phyloP scores from a whole-genome alignment of 192 early-diverging fungal species.

The Backusella luteola region DNA sequence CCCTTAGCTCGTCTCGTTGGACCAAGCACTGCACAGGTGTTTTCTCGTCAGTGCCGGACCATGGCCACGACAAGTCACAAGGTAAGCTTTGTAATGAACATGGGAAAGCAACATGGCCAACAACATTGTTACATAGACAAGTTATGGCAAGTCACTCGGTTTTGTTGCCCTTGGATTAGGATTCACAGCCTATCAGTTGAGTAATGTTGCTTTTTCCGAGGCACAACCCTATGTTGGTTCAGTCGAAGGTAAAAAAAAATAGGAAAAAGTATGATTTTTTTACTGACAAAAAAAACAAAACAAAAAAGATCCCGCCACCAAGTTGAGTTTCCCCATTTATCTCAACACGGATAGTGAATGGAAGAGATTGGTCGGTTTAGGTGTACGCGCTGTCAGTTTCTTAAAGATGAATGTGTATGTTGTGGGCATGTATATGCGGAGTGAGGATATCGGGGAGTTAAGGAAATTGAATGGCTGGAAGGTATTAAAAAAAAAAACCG shows the following conservation, averaged over 20 bases:
- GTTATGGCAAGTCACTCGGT: neutral
- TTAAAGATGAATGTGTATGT: conserved; percentile 55
- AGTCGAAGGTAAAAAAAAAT: neutral
- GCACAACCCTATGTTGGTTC: neutral
- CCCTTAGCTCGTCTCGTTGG: neutral
- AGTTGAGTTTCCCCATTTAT: conserved; percentile 36
- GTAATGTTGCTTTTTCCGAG: neutral
- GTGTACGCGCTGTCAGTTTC: conserved; percentile 53
- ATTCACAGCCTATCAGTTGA: neutral
- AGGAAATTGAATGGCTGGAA: conserved; percentile 32
- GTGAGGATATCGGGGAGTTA: conserved; percentile 43
- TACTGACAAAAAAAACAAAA: neutral
- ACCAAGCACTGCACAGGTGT: neutral
- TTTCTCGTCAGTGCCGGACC: neutral
- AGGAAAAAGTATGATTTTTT: neutral
- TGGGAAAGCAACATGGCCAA: too few species aligned
- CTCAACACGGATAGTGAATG: conserved; percentile 42
- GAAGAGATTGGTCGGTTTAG: conserved; percentile 47
- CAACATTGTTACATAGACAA: neutral
- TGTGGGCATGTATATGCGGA: conserved; percentile 48
- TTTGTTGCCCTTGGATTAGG: neutral
- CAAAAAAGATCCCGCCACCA: conserved; percentile 38
- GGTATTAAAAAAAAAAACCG: conserved; percentile 7
- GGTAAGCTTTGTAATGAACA: neutral
- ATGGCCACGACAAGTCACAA: neutral